These are phyloP conservation scores for Monosporozyma unispora DNA, from an alignment of 805 yeast species.

Conservation along the genomic window DNA sequence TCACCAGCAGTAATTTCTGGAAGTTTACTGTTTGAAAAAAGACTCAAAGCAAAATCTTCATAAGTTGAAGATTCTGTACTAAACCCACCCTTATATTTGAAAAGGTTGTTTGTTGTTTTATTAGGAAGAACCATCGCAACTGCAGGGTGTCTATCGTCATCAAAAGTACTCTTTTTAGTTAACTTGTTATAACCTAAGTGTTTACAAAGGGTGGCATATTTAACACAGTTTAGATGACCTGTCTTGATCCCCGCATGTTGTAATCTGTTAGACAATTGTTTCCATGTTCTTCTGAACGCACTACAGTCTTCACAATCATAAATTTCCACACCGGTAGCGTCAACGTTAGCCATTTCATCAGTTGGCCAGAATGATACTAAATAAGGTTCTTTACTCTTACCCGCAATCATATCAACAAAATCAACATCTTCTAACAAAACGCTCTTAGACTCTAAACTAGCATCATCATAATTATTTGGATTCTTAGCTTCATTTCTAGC, in stretches of 20 bases:
- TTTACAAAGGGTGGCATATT: conserved; percentile 43
- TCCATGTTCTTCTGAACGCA: conserved; percentile 50
- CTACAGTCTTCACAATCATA: conserved; percentile 40
- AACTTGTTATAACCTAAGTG: conserved; percentile 39
- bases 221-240: conserved; percentile 54
- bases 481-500: conserved; percentile 46
- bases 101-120: conserved; percentile 21
- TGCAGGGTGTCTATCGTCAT: conserved; percentile 30
- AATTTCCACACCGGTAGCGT: conserved; percentile 28
- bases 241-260: conserved; percentile 30
- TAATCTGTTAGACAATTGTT: conserved; percentile 42
- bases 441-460: conserved; percentile 37
- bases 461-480: conserved; percentile 30
- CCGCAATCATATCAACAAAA: conserved; percentile 42
- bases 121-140: conserved; percentile 48
- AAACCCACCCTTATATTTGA: conserved; percentile 16
- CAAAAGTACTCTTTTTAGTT: conserved; percentile 10
- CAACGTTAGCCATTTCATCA: conserved; percentile 32
- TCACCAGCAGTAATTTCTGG: conserved; percentile 21
- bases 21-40: conserved; percentile 38
- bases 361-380: conserved; percentile 64
- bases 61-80: conserved; percentile 26
- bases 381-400: conserved; percentile 40
- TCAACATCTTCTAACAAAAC: conserved; percentile 33
- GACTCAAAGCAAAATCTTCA: conserved; percentile 39